Percentiles rank a stretch among this genome's conserved stretches.
These are phyloP conservation scores for Lentinula raphanica DNA, from an alignment of 768 basidiomycete species.

Conservation along the genomic window DNA sequence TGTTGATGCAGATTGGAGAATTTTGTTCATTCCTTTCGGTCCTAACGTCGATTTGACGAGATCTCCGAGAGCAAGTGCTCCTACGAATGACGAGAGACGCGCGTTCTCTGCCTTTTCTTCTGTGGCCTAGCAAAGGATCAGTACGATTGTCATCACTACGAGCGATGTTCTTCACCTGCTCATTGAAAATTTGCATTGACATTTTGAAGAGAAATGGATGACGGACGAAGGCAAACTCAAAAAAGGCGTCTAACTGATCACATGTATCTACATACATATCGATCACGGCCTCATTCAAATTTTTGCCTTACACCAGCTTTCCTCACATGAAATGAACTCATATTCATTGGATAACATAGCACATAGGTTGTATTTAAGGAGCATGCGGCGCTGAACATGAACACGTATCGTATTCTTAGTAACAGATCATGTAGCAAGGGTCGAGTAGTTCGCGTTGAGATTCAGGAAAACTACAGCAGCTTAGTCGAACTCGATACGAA, in stretches of 20 bases:
- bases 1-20: conserved; percentile 84
- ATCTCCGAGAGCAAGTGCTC: conserved; percentile 94
- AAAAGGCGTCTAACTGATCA: neutral
- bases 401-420: neutral
- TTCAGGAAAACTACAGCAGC: neutral
- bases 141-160: too few species aligned
- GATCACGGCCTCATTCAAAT: too few species aligned
- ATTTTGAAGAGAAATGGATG: conserved; percentile 23
- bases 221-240: too few species aligned
- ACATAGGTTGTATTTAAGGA: neutral
- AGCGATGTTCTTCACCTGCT: conserved; percentile 39
- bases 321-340: neutral
- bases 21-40: conserved; percentile 99
- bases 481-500: neutral
- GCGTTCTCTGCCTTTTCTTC: conserved; percentile 98
- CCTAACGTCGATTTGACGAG: conserved; percentile 98
- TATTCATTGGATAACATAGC: neutral
- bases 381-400: neutral
- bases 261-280: too few species aligned
- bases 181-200: conserved; percentile 69
- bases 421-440: neutral
- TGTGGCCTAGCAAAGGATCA: conserved; percentile 66
- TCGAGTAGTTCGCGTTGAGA: neutral
- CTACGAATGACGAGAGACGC: conserved; percentile 95
- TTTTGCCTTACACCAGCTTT: neutral